Evolutionary conservation across 108 stramenopile species (phyloP).

Genomic region (Discostella stelligeroides): DNA sequence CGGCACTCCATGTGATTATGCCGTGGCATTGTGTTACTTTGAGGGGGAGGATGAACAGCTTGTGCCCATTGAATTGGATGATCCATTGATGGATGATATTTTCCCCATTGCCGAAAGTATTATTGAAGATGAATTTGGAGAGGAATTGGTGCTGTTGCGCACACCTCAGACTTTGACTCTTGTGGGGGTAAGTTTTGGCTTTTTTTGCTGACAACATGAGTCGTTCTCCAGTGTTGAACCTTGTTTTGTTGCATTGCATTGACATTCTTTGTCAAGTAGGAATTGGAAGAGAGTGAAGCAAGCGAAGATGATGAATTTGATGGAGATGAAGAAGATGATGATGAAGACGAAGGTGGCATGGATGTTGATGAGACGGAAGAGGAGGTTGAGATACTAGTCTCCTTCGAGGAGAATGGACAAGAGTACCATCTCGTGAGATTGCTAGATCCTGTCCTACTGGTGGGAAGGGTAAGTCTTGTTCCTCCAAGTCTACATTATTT

Average conservation of each 20-base stretch:
- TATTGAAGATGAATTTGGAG: slow-evolving; percentile 89
- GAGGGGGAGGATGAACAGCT: slow-evolving; percentile 62
- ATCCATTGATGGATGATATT: slow-evolving; percentile 82
- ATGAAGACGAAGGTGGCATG: slow-evolving; percentile 57
- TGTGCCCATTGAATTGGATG: slow-evolving; percentile 77
- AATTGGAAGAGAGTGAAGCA: slow-evolving; percentile 47
- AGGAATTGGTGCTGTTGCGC: slow-evolving; percentile 76
- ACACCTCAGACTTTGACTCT: slow-evolving; percentile 87
- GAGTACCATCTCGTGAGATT: slow-evolving; percentile 82
- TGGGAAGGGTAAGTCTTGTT: slow-evolving; percentile 66
- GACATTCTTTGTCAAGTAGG: slow-evolving; percentile 6
- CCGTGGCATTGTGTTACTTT: slow-evolving; percentile 85
- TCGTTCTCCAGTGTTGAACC: too few species aligned
- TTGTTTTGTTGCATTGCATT: too few species aligned
- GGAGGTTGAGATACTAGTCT: slow-evolving; percentile 83
- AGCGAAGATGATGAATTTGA: slow-evolving; percentile 58
- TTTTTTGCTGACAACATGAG: background rate
- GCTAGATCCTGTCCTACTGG: slow-evolving; percentile 86
- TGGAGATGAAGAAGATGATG: slow-evolving; percentile 63
- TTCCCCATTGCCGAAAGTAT: slow-evolving; percentile 83
- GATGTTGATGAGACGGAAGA: slow-evolving; percentile 68
- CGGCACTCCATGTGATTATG: slow-evolving; percentile 83
- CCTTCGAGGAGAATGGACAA: slow-evolving; percentile 77
- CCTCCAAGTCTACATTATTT: background rate
- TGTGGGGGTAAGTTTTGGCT: slow-evolving; percentile 61